Evolutionary conservation across 2,329 filamentous ascomycete species (phyloP).

Genomic region (Xylaria multiplex): DNA sequence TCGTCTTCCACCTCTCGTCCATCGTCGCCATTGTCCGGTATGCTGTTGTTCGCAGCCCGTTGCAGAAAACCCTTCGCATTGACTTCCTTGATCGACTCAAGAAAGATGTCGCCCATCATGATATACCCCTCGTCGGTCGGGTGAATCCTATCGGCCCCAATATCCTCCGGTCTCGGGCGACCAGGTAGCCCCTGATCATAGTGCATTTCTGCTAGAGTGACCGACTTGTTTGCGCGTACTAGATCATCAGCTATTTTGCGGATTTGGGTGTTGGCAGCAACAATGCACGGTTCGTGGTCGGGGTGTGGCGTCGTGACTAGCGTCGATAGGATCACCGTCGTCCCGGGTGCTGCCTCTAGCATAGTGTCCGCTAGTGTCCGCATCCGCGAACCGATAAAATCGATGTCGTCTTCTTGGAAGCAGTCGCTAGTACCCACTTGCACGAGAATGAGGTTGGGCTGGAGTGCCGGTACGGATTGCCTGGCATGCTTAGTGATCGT

Average conservation of each 20-base stretch:
- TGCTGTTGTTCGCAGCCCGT: slow-evolving; percentile 36
- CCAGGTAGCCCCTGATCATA: slow-evolving; percentile 42
- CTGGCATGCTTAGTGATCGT: slow-evolving; percentile 38
- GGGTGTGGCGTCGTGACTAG: slow-evolving; percentile 41
- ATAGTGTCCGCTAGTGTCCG: slow-evolving; percentile 40
- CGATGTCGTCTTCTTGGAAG: slow-evolving; percentile 42
- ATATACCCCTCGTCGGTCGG: slow-evolving; percentile 47
- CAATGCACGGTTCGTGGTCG: slow-evolving; percentile 42
- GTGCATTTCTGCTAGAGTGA: slow-evolving; percentile 46
- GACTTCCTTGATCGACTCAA: slow-evolving; percentile 43
- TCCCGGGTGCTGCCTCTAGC: slow-evolving; percentile 38
- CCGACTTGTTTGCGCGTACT: slow-evolving; percentile 39
- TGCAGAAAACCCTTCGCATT: slow-evolving; percentile 42
- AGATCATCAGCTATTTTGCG: slow-evolving; percentile 42
- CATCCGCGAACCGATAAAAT: slow-evolving; percentile 39
- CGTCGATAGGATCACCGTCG: slow-evolving; percentile 45
- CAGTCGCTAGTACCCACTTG: slow-evolving; percentile 46
- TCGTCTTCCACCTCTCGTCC: slow-evolving; percentile 42
- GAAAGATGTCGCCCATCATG: slow-evolving; percentile 47
- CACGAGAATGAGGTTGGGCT: slow-evolving; percentile 46
- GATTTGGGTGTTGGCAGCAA: slow-evolving; percentile 44
- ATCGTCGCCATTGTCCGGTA: slow-evolving; percentile 41
- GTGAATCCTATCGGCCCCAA: slow-evolving; percentile 43
- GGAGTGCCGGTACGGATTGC: slow-evolving; percentile 42
- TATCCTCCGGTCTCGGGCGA: slow-evolving; percentile 41